Conservation (phyloP, 2,329 filamentous ascomycete species). For the Exophiala viscosa region DNA sequence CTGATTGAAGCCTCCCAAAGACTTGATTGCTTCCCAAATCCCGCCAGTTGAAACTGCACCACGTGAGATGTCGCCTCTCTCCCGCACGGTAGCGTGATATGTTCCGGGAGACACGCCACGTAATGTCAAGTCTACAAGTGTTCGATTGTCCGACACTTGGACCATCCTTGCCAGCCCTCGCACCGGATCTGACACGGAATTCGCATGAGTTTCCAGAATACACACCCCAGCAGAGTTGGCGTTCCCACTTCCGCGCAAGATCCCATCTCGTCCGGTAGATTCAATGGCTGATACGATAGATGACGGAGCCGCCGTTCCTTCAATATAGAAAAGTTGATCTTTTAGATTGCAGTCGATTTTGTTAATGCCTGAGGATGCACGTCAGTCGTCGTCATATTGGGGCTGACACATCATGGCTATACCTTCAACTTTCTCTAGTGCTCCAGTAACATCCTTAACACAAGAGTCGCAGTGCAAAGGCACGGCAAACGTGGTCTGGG, state of each 20-base stretch:
- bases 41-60: slow-evolving; percentile 79
- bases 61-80: slow-evolving; percentile 79
- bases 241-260: slow-evolving; percentile 80
- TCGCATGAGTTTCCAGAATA: slow-evolving; percentile 82
- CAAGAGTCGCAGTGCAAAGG: slow-evolving; percentile 88
- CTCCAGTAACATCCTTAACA: slow-evolving; percentile 77
- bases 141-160: slow-evolving; percentile 73
- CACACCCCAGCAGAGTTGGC: slow-evolving; percentile 92
- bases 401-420: slow-evolving; percentile 21
- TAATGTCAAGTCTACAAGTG: slow-evolving; percentile 82
- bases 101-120: slow-evolving; percentile 74
- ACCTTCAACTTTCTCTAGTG: slow-evolving; percentile 70
- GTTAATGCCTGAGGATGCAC: slow-evolving; percentile 60
- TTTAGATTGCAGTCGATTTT: slow-evolving; percentile 79
- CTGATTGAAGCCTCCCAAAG: slow-evolving; percentile 37
- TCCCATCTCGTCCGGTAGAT: slow-evolving; percentile 85
- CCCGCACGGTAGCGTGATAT: slow-evolving; percentile 80
- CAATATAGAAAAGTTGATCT: slow-evolving; percentile 77
- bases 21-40: slow-evolving; percentile 65
- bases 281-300: slow-evolving; percentile 86
- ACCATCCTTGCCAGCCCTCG: slow-evolving; percentile 90
- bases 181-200: slow-evolving; percentile 62
- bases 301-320: slow-evolving; percentile 86
- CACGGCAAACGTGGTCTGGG: slow-evolving; percentile 87
- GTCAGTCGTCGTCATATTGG: slow-evolving; percentile 5